Evolutionary conservation across 2,329 filamentous ascomycete genomes (phyloP).

Genomic region (Magnaporthiopsis poae): DNA sequence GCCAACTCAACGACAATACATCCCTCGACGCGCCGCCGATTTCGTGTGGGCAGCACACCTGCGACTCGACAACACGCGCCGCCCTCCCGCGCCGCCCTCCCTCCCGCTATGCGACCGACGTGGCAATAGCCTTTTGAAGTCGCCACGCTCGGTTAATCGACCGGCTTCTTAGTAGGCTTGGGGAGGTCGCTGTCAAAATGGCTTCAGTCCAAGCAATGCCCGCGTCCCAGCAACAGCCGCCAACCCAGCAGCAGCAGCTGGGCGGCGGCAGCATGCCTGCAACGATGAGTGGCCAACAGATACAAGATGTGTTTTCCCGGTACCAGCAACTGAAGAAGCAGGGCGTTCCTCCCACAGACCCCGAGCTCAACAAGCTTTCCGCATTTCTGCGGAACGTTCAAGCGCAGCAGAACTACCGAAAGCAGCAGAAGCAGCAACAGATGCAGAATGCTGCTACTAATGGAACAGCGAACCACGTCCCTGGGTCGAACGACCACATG

Average conservation of each 20-base stretch:
- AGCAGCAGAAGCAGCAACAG: constrained; percentile 27
- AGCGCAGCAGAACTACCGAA: constrained; percentile 23
- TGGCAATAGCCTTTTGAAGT: constrained; percentile 3
- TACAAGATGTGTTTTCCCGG: constrained; percentile 70
- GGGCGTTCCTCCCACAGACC: constrained; percentile 71
- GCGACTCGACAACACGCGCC: constrained; percentile 1
- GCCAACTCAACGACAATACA: not conserved
- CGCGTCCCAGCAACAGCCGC: constrained; percentile 44
- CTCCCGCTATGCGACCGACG: constrained; percentile 5
- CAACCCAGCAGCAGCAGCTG: constrained; percentile 1
- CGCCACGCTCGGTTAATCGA: constrained; percentile 5
- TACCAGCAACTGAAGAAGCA: constrained; percentile 80
- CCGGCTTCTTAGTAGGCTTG: not conserved
- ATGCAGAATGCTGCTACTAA: constrained; percentile 45
- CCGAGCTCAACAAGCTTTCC: constrained; percentile 75
- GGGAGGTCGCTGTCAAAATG: constrained; percentile 44
- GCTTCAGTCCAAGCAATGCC: constrained; percentile 68
- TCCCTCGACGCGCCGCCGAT: constrained; percentile 1
- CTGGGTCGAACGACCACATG: constrained; percentile 29
- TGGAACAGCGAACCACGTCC: constrained; percentile 42
- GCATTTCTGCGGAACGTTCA: constrained; percentile 61
- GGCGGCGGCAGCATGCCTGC: constrained; percentile 49
- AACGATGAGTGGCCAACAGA: constrained; percentile 64
- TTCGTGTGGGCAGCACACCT: not conserved
- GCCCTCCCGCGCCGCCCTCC: not conserved